Evolutionary conservation across 2,329 filamentous ascomycete genomes (phyloP), one percentile per base, ranked within the genome.

Genomic region (Ascocoryne sarcoides): DNA sequence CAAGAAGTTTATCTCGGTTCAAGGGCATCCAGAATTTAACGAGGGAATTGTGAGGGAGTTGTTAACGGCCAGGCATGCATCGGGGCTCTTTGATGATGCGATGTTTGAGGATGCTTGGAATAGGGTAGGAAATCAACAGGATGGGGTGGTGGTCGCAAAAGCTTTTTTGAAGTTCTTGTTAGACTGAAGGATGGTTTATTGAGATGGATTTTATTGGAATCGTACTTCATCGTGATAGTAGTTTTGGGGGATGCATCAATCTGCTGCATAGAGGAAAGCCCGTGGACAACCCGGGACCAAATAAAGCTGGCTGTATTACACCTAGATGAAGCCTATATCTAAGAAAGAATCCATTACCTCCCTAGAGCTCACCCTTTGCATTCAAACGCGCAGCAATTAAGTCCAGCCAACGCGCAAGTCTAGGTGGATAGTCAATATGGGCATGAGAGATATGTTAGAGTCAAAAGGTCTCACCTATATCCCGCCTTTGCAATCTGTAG

Each of bases 1-100:
- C 7, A 67, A 71, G 31, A 71, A 71, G 26, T 67, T 84, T 45
- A 79, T 93, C 45, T 80, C 84, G 0, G 75, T 94, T 1, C 87
- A 95, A 65, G 87, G 86, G 4, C 87, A 94, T 60, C 88, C 87
- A 1, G 88, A 95, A 61, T 92, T 90, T 59, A 83, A 71, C 3
- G 69, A 71, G 44, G 71, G 77, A 12, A 88, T 93, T 49, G 75
- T 88, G 52, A 67, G 65, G 14, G 80, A 86, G 59, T 63, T 93
- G 28, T 62, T 90, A 40, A 68, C 73, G 45, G 64, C 71, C 44
- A 71, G 88, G 42, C 75, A 83, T 55, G 66, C 69, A 19, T 66
- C 66, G 35, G 85, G 84, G 1, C 68, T 92, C 16, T 83, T 95
- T 48, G 64, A 70, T 40, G 77, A 89, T 42, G 76, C 76, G 14